A percentile compares a stretch with the other conserved stretches of the same genome.
These are phyloP conservation scores for Trypanosoma caninum DNA, from an alignment of 208 protist species.

Conservation along the genomic window DNA sequence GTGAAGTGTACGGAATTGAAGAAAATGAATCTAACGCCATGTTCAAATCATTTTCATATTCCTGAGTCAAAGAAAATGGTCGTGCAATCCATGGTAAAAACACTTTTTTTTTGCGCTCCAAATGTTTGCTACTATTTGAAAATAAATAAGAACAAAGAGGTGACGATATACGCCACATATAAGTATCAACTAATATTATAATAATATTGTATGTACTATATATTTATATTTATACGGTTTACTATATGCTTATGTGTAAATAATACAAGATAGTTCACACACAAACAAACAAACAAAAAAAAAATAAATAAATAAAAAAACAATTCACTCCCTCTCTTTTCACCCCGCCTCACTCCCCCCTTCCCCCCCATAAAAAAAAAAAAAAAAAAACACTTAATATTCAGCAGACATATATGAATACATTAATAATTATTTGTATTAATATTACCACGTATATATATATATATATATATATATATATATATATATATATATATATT, in stretches of 20 bases:
- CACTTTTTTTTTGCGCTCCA: conserved; percentile 11
- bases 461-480: too few relatives aligned
- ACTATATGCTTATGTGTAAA: too few relatives aligned
- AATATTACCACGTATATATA: too few relatives aligned
- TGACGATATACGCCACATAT: neutral
- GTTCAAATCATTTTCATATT: conserved; percentile 28
- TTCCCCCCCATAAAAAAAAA: neutral
- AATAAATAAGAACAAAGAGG: conserved; percentile 1
- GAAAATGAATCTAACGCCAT: too few relatives aligned
- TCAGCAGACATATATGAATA: too few relatives aligned
- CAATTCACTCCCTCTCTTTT: neutral
- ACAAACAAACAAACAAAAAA: neutral
- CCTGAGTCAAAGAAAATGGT: conserved; percentile 45
- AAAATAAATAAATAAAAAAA: conserved; percentile 8
- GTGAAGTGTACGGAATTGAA: conserved; percentile 34
- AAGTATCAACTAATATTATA: too few relatives aligned
- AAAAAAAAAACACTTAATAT: too few relatives aligned
- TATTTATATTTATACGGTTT: too few relatives aligned
- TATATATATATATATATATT: too few relatives aligned
- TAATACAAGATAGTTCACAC: neutral
- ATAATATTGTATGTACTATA: too few relatives aligned
- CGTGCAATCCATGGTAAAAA: conserved; percentile 67
- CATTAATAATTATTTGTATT: too few relatives aligned
- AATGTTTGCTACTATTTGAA: conserved; percentile 1
- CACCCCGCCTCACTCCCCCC: neutral